Evolutionary conservation across 106 monocot genomes (phyloP), one percentile per base, ranked within the genome.

Genomic region (Hemerocallis citrina): DNA sequence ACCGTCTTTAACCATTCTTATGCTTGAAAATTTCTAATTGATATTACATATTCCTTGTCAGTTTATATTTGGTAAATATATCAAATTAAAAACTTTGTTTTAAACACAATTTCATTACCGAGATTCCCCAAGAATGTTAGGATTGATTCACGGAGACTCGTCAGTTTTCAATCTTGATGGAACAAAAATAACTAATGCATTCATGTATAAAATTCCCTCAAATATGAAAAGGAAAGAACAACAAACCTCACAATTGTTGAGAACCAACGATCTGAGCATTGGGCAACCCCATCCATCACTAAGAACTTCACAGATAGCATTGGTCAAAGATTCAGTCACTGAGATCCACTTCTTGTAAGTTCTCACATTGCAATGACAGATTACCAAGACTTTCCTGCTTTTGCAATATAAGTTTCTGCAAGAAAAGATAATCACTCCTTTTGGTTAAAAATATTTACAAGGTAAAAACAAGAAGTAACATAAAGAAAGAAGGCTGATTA

Each of bases 181-280:
- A n/a, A n/a, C n/a, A n/a, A n/a, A n/a, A n/a, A n/a, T n/a, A n/a
- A n/a, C n/a, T n/a, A n/a, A n/a, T n/a, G n/a, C n/a, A n/a, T n/a
- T n/a, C n/a, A n/a, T n/a, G n/a, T n/a, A n/a, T n/a, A n/a, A n/a
- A n/a, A n/a, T n/a, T n/a, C n/a, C n/a, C n/a, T n/a, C n/a, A 63
- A 47, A 1, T n/a, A n/a, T n/a, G n/a, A 19, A 3, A 62, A 45
- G 6, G 46, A 20, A 23, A 7, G 50, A 55, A 49, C 60, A 46
- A 68, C 78, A 65, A 45, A 99, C 98, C 92, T 99, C 88, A 52
- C 98, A 99, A 69, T 92, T 99, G 77, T 99, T 92, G 30, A 99
- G 75, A 65, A 82, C 65, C 77, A 99, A 72, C 21, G 82, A 82
- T 59, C 73, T 78, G 19, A 99, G 85, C 74, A 72, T 75, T 11